A percentile compares a stretch with the other conserved stretches of the same genome.
phyloP scores from a whole-genome alignment of 2,329 filamentous ascomycete genomes.

The Colletotrichum tofieldiae region DNA sequence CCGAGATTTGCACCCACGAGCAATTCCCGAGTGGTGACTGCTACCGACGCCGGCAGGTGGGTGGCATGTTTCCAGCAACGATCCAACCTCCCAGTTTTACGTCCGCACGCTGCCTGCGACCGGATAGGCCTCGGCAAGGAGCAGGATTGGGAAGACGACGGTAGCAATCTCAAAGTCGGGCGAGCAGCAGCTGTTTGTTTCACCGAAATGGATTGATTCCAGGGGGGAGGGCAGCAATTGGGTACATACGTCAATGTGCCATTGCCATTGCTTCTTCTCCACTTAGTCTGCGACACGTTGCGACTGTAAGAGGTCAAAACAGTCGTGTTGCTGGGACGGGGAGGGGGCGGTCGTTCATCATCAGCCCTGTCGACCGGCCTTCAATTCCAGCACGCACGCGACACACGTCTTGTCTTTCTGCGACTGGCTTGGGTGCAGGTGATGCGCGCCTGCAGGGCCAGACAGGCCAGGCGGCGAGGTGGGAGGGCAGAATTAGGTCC shows the following conservation, averaged over 20 bases:
- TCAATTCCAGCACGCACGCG: conserved; percentile 27
- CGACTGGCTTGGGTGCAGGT: conserved; percentile 12
- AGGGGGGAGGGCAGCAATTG: background rate
- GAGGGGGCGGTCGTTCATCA: background rate
- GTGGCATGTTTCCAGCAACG: conserved; percentile 7
- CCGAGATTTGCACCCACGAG: conserved; percentile 25
- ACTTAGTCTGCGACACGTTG: conserved; percentile 11
- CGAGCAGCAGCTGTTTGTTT: conserved; percentile 29
- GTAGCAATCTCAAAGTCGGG: conserved; percentile 29
- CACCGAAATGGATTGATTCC: conserved; percentile 24
- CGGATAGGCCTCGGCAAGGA: background rate
- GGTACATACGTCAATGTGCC: conserved; percentile 5
- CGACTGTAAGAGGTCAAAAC: conserved; percentile 13
- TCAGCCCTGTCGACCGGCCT: conserved; percentile 28
- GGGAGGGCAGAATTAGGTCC: conserved; percentile 3
- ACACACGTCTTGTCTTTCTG: conserved; percentile 22
- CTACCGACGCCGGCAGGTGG: conserved; percentile 23
- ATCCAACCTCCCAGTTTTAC: conserved; percentile 4
- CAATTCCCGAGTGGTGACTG: conserved; percentile 16
- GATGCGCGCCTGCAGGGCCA: conserved; percentile 11
- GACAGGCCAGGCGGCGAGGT: too few species aligned
- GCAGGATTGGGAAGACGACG: conserved; percentile 1
- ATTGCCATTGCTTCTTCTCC: background rate
- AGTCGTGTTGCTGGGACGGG: conserved; percentile 26
- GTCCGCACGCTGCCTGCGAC: background rate